A percentile compares a stretch with the other conserved stretches of the same genome.
These are phyloP conservation scores for Mortierella sp. DNA, from an alignment of 371 early-diverging fungal species.

Conservation along the genomic window DNA sequence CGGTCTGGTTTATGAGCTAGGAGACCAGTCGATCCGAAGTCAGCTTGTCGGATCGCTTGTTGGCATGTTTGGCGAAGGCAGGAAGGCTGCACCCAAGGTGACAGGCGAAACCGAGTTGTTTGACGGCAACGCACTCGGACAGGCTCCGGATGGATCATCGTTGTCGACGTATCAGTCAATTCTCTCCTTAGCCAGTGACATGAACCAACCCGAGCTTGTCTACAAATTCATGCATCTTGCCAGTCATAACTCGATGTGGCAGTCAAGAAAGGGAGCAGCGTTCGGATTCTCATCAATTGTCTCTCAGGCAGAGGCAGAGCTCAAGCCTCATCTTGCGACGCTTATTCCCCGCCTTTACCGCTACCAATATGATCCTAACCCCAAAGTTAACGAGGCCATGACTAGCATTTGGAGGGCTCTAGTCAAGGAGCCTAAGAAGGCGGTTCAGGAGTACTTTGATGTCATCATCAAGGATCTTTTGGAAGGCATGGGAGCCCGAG, in stretches of 20 bases:
- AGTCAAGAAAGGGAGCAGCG: conserved; percentile 91
- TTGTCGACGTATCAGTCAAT: conserved; percentile 90
- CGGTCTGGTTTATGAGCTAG: conserved; percentile 89
- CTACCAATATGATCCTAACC: conserved; percentile 91
- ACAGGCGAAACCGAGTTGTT: conserved; percentile 86
- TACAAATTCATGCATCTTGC: conserved; percentile 96
- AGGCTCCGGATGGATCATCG: conserved; percentile 85
- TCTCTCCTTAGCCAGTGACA: conserved; percentile 90
- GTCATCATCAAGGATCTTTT: conserved; percentile 86
- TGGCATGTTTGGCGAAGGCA: conserved; percentile 73
- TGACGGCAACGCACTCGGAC: conserved; percentile 78
- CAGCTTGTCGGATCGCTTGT: conserved; percentile 75
- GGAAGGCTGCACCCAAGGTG: conserved; percentile 76
- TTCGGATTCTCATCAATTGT: conserved; percentile 90
- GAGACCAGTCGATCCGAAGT: conserved; percentile 78
- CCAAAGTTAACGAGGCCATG: conserved; percentile 90
- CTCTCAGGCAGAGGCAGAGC: conserved; percentile 82
- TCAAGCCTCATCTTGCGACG: conserved; percentile 81
- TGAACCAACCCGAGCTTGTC: conserved; percentile 95
- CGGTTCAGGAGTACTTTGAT: conserved; percentile 86
- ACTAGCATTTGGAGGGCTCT: conserved; percentile 91
- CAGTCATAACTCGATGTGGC: conserved; percentile 92
- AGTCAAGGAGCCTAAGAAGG: conserved; percentile 82
- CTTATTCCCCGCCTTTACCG: conserved; percentile 90
- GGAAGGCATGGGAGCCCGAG: conserved; percentile 81